Base-by-base conservation (phyloP, 139 green algal genomes). In the Penium margaritaceum region DNA sequence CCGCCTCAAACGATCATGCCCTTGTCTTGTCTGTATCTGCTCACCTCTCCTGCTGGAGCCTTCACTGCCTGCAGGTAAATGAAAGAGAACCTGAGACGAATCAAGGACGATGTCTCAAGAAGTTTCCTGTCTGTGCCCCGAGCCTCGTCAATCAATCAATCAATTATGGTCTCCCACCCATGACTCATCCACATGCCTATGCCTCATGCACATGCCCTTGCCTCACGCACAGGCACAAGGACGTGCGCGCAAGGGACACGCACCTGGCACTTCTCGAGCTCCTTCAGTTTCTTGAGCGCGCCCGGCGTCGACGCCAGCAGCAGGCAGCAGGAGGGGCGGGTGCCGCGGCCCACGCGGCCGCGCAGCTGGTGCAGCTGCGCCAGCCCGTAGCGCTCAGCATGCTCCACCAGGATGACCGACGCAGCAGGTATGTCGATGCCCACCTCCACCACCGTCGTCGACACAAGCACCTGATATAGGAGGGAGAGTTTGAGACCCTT, bases 361-460 rank as follows among this genome's bases (percentile, higher is more conserved):
- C 92, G 70, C 67, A 97, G 85, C 86, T 97, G 92, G 76, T 97
- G 92, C 78, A 97, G 86, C 85, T 95, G 88, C 2, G 92, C 91
- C 65, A 97, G 83, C 30, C 92, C 92, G 67, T 82, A 83, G 7
- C 89, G 81, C n/a, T 96, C 92, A 6, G 92, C 89, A 63, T 95
- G 84, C 76, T 97, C 85, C 21, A 97, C 87, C 29, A 97, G 76
- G 68, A 97, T 95, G 4, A 95, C 75, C 5, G 84, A 87, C 0
- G 92, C 92, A 34, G 91, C 85, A 0, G 88, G 90, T 38, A 96
- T 86, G n/a, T 97, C 92, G 55, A 97, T 89, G 1, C 91, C 91
- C 39, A 92, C 91, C 79, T 97, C 92, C 6, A 97, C 86, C 21
- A 97, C 92, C 0, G 88, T 89, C 12, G 89, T 96, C 68, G 85